A percentile compares a stretch with the other conserved stretches of the same genome.
Conservation (phyloP, 495 filamentous ascomycete genomes). For the Podospora comata region DNA sequence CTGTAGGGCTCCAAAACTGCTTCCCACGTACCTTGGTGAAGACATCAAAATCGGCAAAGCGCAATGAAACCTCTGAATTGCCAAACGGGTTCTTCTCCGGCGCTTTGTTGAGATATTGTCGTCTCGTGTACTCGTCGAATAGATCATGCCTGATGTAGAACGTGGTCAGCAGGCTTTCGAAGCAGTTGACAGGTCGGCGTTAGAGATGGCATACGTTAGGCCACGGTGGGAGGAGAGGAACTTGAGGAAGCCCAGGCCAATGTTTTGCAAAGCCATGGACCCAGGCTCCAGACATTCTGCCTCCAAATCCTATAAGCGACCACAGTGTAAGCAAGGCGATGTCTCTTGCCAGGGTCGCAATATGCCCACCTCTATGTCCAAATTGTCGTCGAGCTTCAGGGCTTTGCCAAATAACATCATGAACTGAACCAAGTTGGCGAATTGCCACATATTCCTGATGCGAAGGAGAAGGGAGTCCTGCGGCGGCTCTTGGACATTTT, state of each 20-base stretch:
- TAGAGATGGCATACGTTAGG: slow-evolving; percentile 63
- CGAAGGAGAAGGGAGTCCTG: slow-evolving; percentile 53
- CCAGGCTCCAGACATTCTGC: slow-evolving; percentile 76
- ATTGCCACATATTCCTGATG: slow-evolving; percentile 89
- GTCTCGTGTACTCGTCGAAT: slow-evolving; percentile 91
- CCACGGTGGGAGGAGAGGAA: slow-evolving; percentile 91
- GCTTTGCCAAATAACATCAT: slow-evolving; percentile 83
- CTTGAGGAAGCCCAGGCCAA: slow-evolving; percentile 87
- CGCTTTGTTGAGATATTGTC: slow-evolving; percentile 83
- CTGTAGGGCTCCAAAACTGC: neutral
- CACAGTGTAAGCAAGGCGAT: slow-evolving; percentile 7
- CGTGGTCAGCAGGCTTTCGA: slow-evolving; percentile 18
- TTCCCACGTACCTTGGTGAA: slow-evolving; percentile 61
- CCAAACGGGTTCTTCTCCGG: slow-evolving; percentile 84
- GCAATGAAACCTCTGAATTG: slow-evolving; percentile 64
- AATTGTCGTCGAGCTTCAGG: slow-evolving; percentile 81
- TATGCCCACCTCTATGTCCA: slow-evolving; percentile 75
- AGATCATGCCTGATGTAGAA: slow-evolving; percentile 62
- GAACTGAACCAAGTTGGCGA: slow-evolving; percentile 91
- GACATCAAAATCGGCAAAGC: slow-evolving; percentile 77
- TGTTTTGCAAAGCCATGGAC: slow-evolving; percentile 70
- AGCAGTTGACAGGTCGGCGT: slow-evolving; percentile 7
- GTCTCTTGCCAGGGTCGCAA: neutral
- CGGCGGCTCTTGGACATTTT: slow-evolving; percentile 21
- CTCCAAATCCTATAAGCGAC: slow-evolving; percentile 72